Evolutionary conservation across 345 rosid species (phyloP).

Genomic region (Salix koriyanagi): DNA sequence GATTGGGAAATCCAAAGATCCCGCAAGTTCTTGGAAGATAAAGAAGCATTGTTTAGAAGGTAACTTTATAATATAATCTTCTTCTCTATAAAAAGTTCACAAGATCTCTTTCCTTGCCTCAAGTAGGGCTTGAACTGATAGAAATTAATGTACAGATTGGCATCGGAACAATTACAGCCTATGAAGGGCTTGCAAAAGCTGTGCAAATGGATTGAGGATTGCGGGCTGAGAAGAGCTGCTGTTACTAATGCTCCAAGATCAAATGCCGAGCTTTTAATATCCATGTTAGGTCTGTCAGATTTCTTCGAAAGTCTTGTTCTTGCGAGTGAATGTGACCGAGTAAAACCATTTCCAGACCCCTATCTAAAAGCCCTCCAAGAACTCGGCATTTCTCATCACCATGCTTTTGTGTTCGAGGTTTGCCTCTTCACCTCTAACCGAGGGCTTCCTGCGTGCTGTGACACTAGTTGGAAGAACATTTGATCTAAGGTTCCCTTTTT

Average conservation of each 20-base stretch:
- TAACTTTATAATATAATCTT: conserved; percentile 14
- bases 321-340: conserved; percentile 70
- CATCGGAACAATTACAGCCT: conserved; percentile 52
- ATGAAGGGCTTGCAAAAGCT: conserved; percentile 60
- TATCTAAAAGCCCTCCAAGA: conserved; percentile 75
- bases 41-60: conserved; percentile 81
- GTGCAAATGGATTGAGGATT: conserved; percentile 78
- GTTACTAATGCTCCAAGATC: conserved; percentile 87
- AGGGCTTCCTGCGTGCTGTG: not conserved
- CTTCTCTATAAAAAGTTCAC: not conserved
- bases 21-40: conserved; percentile 53
- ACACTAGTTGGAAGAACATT: not conserved
- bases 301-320: conserved; percentile 70
- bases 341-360: conserved; percentile 81
- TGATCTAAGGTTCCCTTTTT: not conserved
- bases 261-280: conserved; percentile 77
- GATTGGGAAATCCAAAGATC: conserved; percentile 58
- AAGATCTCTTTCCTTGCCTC: not conserved
- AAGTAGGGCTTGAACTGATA: not conserved
- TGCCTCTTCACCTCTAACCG: not conserved
- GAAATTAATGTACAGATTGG: conserved; percentile 45
- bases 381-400: conserved; percentile 80
- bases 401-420: conserved; percentile 72
- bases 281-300: conserved; percentile 65
- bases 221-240: conserved; percentile 79